Conservation (phyloP, 768 basidiomycete species). For the Kwoniella heveanensis region DNA sequence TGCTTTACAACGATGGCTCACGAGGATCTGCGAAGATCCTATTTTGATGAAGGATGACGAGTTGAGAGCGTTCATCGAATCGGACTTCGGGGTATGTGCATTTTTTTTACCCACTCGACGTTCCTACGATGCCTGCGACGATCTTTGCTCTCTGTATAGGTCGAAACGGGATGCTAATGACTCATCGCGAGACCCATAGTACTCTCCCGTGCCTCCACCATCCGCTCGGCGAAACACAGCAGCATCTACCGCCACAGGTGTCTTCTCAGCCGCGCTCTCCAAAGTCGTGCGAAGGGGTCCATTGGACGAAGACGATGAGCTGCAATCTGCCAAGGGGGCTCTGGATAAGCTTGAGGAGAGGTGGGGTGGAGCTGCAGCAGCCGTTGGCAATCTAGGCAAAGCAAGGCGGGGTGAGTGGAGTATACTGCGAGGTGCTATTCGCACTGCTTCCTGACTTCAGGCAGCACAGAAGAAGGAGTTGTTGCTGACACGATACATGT, state of each 20-base stretch:
- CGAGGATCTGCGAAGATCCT: conserved; percentile 86
- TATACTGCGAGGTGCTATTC: not conserved
- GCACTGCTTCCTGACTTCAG: too few species aligned
- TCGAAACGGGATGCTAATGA: too few species aligned
- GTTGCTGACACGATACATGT: too few species aligned
- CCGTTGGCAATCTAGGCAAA: conserved; percentile 80
- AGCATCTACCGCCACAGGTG: conserved; percentile 41
- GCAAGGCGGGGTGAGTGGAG: conserved; percentile 69
- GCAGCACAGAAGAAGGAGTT: too few species aligned
- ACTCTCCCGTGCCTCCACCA: conserved; percentile 50
- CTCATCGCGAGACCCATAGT: too few species aligned
- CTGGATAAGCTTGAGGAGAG: conserved; percentile 87
- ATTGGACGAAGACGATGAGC: conserved; percentile 91
- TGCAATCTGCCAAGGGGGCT: conserved; percentile 86
- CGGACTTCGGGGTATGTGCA: conserved; percentile 77
- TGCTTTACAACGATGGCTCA: conserved; percentile 92
- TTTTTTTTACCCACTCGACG: too few species aligned
- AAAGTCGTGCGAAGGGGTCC: conserved; percentile 63
- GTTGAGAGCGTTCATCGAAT: conserved; percentile 90
- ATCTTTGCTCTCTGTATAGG: too few species aligned
- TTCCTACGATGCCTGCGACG: too few species aligned
- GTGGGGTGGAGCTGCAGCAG: conserved; percentile 89
- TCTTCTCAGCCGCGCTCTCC: conserved; percentile 45
- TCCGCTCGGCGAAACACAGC: conserved; percentile 34
- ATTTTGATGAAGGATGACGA: conserved; percentile 89